Percentiles rank a stretch among this genome's conserved stretches.
These are phyloP conservation scores for Auricularia sp. DNA, from an alignment of 768 basidiomycete species.

Conservation along the genomic window DNA sequence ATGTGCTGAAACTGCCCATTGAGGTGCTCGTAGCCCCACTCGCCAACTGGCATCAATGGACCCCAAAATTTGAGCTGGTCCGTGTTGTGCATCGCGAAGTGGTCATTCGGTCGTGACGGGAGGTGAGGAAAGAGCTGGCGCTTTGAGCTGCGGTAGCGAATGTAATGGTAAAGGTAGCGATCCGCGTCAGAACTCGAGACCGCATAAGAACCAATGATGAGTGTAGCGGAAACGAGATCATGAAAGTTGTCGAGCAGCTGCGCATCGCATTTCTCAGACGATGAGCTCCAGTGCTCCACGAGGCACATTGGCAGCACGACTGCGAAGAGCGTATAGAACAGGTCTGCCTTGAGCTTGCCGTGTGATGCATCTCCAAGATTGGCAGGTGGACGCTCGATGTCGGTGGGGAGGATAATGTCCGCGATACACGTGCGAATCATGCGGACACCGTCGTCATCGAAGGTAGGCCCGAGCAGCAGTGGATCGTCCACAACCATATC, in stretches of 20 bases:
- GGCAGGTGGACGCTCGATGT: background rate
- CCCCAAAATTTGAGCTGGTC: background rate
- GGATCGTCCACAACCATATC: background rate
- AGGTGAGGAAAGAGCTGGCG: background rate
- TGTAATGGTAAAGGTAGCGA: background rate
- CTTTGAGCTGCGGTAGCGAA: background rate
- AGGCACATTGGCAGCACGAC: background rate
- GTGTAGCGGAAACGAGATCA: background rate
- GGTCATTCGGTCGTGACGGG: background rate
- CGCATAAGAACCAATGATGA: background rate
- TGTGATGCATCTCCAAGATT: background rate
- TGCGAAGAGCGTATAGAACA: background rate
- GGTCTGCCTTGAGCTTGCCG: background rate
- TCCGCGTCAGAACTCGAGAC: background rate
- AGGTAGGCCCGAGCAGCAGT: background rate
- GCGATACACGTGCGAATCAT: background rate
- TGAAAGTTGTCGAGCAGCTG: background rate
- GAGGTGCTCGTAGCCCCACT: background rate
- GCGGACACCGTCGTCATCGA: background rate
- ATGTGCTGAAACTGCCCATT: background rate
- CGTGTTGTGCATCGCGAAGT: background rate
- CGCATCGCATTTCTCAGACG: background rate
- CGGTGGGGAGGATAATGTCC: background rate
- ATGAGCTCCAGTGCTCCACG: background rate
- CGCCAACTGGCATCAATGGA: background rate